phyloP scores from a whole-genome alignment of 1,284 basidiomycete genomes.

The Ceratorhiza oryzae-sativae region DNA sequence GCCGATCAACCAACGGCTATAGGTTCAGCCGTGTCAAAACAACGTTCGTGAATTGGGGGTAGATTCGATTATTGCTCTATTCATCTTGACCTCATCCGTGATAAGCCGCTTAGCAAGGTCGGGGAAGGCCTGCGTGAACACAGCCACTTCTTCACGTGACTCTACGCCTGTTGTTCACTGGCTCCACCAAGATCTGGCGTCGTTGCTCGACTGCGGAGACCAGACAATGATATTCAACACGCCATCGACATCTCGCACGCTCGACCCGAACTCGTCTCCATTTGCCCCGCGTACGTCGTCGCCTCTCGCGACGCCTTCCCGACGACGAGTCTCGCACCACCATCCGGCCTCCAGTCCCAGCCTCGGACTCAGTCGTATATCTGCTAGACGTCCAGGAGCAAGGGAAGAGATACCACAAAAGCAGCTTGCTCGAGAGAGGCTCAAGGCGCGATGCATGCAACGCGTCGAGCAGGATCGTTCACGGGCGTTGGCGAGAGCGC shows the following conservation, averaged over 20 bases:
- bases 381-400: not conserved
- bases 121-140: too few species aligned
- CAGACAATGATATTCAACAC: slow-evolving; percentile 35
- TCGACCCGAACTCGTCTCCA: slow-evolving; percentile 8
- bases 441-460: slow-evolving; percentile 38
- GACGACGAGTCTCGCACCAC: slow-evolving; percentile 2
- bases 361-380: slow-evolving; percentile 15
- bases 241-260: not conserved
- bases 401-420: slow-evolving; percentile 30
- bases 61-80: too few species aligned
- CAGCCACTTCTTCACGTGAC: slow-evolving; percentile 3
- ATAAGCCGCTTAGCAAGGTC: too few species aligned
- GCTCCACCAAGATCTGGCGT: too few species aligned
- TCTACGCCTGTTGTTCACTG: not conserved
- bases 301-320: slow-evolving; percentile 24
- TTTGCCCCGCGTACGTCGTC: slow-evolving; percentile 31
- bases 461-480: slow-evolving; percentile 36
- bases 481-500: slow-evolving; percentile 27
- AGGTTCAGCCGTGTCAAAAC: too few species aligned
- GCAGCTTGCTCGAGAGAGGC: slow-evolving; percentile 33
- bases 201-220: not conserved
- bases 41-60: too few species aligned
- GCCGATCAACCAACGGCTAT: too few species aligned
- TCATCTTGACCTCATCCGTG: too few species aligned
- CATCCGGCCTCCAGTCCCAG: slow-evolving; percentile 6